These are phyloP conservation scores for Cyclocybe cylindracea DNA, from an alignment of 768 basidiomycete genomes.

Conservation along the genomic window DNA sequence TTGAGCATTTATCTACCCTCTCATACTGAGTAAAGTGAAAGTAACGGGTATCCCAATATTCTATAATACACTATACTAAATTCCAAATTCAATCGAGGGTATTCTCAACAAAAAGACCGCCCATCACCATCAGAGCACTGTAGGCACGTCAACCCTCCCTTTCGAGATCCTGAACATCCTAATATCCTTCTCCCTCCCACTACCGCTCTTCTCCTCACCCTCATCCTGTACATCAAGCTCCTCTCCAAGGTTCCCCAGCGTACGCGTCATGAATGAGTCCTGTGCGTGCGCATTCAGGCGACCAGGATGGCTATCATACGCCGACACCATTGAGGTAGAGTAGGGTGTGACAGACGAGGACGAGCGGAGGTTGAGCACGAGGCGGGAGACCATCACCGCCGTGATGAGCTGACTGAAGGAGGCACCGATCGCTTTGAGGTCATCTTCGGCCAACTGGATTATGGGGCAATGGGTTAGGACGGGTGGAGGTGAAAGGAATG, in stretches of 20 bases:
- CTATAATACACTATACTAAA: too few species aligned
- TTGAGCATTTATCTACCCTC: too few species aligned
- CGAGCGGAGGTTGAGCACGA: slow-evolving; percentile 30
- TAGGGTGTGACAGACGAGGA: neutral
- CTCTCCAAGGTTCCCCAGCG: slow-evolving; percentile 1
- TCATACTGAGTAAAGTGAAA: too few species aligned
- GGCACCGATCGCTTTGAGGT: slow-evolving; percentile 31
- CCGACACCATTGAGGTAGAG: neutral
- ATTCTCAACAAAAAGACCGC: too few species aligned
- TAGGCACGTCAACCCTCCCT: too few species aligned
- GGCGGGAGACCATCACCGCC: slow-evolving; percentile 27
- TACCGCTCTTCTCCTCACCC: too few species aligned
- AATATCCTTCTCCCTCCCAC: too few species aligned
- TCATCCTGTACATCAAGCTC: neutral
- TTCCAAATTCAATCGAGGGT: too few species aligned
- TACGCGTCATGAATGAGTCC: slow-evolving; percentile 4
- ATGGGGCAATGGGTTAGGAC: neutral
- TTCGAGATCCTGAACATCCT: too few species aligned
- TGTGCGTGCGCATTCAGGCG: neutral
- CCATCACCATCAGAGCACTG: too few species aligned
- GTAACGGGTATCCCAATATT: too few species aligned
- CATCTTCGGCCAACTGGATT: slow-evolving; percentile 6
- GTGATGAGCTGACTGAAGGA: slow-evolving; percentile 32
- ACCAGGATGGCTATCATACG: neutral
- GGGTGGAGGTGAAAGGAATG: too few species aligned